Conservation (phyloP, 192 early-diverging fungal genomes). For the Coemansia sp. region DNA sequence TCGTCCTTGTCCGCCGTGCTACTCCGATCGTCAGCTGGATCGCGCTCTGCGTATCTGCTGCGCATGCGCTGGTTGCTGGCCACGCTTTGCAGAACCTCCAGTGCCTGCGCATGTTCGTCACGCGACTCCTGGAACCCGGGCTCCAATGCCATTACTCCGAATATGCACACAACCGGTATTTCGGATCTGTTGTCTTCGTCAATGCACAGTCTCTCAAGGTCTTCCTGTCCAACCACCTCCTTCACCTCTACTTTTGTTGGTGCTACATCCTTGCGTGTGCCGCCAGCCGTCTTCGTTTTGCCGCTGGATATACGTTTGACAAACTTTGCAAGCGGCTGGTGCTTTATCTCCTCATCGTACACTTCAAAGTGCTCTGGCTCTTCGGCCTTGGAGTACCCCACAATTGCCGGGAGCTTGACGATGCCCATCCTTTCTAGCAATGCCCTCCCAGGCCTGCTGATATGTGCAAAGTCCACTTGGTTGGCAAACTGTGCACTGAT, state of each 20-base stretch:
- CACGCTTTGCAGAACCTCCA: conserved; percentile 21
- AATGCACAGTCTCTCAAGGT: conserved; percentile 56
- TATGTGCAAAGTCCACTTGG: conserved; percentile 72
- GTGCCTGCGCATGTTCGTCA: conserved; percentile 28
- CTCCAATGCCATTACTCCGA: conserved; percentile 34
- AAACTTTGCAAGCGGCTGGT: conserved; percentile 52
- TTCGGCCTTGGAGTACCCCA: conserved; percentile 60
- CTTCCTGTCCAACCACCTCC: conserved; percentile 54
- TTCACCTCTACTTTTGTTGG: conserved; percentile 22
- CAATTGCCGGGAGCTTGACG: conserved; percentile 64
- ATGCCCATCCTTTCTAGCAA: conserved; percentile 62
- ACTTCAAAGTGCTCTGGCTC: conserved; percentile 44
- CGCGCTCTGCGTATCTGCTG: conserved; percentile 21
- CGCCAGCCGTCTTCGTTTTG: conserved; percentile 17
- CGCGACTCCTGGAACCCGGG: conserved; percentile 41
- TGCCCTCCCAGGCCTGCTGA: conserved; percentile 56
- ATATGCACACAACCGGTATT: conserved; percentile 55
- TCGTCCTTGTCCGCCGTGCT: conserved; percentile 44
- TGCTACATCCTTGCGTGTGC: conserved; percentile 7
- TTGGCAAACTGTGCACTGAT: conserved; percentile 74
- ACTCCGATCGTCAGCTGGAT: neutral
- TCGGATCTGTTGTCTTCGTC: conserved; percentile 43
- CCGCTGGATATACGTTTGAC: conserved; percentile 33
- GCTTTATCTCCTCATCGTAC: conserved; percentile 70
- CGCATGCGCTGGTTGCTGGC: conserved; percentile 20